Evolutionary conservation across 176 grass and related monocot species (phyloP), one percentile per base, ranked within the genome.

Genomic region (Carex cristatella): DNA sequence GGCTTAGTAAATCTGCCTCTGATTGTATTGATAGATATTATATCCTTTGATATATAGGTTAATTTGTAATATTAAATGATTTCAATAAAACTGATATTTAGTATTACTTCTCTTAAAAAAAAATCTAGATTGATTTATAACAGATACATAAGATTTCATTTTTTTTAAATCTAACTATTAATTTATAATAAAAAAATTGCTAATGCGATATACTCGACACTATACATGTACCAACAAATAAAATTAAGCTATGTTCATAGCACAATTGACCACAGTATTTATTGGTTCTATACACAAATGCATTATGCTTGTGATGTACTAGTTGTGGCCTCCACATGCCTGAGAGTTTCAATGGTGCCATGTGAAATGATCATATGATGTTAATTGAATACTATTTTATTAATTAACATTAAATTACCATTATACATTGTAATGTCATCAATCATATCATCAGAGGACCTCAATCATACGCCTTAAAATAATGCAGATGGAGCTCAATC

Each of bases 301-400:
- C 28, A 55, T 33, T 57, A 11, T 78, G 28, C 74, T 78, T 78
- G 3, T 33, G 51, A 33, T 78, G 51, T 16, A 57, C 53, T n/a
- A 31, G 27, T 31, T 57, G 74, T 78, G 74, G 53, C 48, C 30
- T 48, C 7, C 84, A 79, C 84, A 86, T 86, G 84, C 48, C 19
- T 54, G 11, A 54, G 72, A 79, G n/a, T 49, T 54, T 61, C n/a
- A 4, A 79, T 79, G 72, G 73, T 55, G 84, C 84, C 84, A 86
- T 86, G 84, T 86, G 84, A 86, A 65, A 78, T 40, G 38, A 40
- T 78, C 72, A 79, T 54, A 79, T 79, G 62, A 86, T 79, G 74
- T 67, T 79, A 86, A 51, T 51, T 79, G 16, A 3, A 38, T 32
- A 33, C 10, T 67, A 83, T n/a, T 68, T 16, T 69, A 53, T 55